Evolutionary conservation across 148 eudicot genomes (phyloP).

Genomic region (Diospyros lotus): DNA sequence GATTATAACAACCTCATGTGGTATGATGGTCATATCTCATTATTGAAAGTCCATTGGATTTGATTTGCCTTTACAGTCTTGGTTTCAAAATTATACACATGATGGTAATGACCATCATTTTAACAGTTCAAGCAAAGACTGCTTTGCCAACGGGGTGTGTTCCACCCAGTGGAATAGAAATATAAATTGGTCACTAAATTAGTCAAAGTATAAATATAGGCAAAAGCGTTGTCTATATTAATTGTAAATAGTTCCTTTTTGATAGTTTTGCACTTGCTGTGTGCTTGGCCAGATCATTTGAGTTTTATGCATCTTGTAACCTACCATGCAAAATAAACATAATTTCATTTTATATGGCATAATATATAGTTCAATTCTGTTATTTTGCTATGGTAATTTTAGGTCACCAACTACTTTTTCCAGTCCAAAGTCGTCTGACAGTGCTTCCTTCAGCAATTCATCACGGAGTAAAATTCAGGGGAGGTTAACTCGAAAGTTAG

Average conservation of each 20-base stretch:
- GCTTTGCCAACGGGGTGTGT: background rate
- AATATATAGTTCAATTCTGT: background rate
- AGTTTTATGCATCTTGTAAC: no score
- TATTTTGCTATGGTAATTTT: constrained; percentile 15
- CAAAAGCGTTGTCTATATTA: background rate
- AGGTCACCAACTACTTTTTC: constrained; percentile 34
- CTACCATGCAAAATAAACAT: background rate
- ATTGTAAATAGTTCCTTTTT: background rate
- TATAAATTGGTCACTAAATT: background rate
- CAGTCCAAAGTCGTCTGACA: constrained; percentile 23
- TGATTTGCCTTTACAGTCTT: background rate
- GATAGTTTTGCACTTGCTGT: background rate
- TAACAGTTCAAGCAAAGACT: background rate
- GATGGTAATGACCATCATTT: background rate
- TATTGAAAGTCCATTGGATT: no score
- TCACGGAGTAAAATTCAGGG: constrained; percentile 47
- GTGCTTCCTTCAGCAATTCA: constrained; percentile 21
- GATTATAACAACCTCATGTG: no score
- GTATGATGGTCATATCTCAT: no score
- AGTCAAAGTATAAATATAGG: no score
- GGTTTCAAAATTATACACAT: background rate
- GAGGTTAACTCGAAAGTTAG: constrained; percentile 71
- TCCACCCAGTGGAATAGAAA: background rate
- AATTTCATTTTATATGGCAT: background rate
- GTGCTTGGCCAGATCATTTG: background rate